Evolutionary conservation across 352 stramenopile genomes (phyloP), one percentile per base, ranked within the genome.

Genomic region (Aphanomyces astaci): DNA sequence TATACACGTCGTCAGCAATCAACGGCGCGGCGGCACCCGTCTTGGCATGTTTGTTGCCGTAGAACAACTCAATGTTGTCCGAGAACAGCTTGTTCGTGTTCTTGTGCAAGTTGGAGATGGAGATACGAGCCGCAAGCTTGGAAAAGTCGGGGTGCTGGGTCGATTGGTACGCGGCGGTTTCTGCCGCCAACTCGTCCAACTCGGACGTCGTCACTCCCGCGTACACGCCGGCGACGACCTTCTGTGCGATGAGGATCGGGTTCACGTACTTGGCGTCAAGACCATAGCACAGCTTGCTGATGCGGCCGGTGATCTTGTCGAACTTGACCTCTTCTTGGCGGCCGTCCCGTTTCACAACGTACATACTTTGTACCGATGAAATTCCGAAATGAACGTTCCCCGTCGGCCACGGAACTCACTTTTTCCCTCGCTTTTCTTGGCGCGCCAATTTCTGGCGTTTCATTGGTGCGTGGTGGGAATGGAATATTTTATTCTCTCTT

Each of bases 71-170:
- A 24, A 98, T 94, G 66, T 95, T 95, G 54, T 98, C 88, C 13
- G 82, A 92, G 76, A 98, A 99, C n/a, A 88, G 80, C 72, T 97
- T 97, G 72, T 88, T 92, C 17, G 97, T 99, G 78, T 97, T 97
- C 82, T 99, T 99, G 87, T 99, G 97, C 36, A 99, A 76, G 80
- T 99, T 99, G 13, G 94, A 99, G 28, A 99, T 94, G 27, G 94
- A 94, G 76, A 99, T 99, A 56, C 97, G 91, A 25, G 97, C 97
- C 13, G 97, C 97, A 27, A 99, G 85, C 73, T 98, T 97, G 67
- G 92, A 98, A 73, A 98, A 99, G 79, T 99, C 97, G 9, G 97
- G 97, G 78, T 99, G 97, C 73, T 98, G 91, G 24, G 97, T 99
- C 27, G 91, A 81, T 71, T 96, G 95, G 69, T 98, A 99, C 22